Percentiles rank a stretch among this genome's conserved stretches.
Evolutionary conservation across 495 filamentous ascomycete genomes (phyloP).

Genomic region (Penicillium maclennaniae): DNA sequence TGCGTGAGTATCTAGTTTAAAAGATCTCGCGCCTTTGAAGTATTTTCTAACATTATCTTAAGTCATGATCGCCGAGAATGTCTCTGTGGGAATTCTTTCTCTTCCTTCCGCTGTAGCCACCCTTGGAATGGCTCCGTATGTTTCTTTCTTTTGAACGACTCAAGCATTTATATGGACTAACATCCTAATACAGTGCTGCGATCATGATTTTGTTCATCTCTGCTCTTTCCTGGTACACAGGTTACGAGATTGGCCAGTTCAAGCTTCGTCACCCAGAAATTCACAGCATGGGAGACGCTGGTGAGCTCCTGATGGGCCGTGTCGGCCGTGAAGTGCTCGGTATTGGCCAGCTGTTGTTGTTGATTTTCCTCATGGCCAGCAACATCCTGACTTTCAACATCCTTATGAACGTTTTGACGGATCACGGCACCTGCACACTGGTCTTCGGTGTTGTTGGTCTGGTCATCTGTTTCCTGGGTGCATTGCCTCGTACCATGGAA

Average conservation of each 20-base stretch:
- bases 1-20: constrained; percentile 24
- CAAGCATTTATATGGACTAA: constrained; percentile 3
- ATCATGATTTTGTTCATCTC: constrained; percentile 59
- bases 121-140: constrained; percentile 55
- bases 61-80: constrained; percentile 65
- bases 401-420: constrained; percentile 60
- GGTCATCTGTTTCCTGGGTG: constrained; percentile 57
- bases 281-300: constrained; percentile 67
- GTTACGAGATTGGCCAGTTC: constrained; percentile 36
- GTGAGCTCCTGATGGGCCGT: constrained; percentile 59
- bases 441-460: constrained; percentile 63
- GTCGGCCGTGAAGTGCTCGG: constrained; percentile 62
- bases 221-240: constrained; percentile 55
- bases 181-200: constrained; percentile 24
- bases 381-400: constrained; percentile 67
- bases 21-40: background rate
- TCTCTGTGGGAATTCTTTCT: constrained; percentile 62
- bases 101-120: constrained; percentile 61
- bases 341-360: constrained; percentile 57
- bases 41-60: constrained; percentile 2
- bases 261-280: constrained; percentile 45
- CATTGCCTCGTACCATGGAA: constrained; percentile 62
- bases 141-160: background rate
- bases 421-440: constrained; percentile 63
- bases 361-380: constrained; percentile 70